Conservation (phyloP, 83 land plant genomes). For the Isoetes engelmannii region DNA sequence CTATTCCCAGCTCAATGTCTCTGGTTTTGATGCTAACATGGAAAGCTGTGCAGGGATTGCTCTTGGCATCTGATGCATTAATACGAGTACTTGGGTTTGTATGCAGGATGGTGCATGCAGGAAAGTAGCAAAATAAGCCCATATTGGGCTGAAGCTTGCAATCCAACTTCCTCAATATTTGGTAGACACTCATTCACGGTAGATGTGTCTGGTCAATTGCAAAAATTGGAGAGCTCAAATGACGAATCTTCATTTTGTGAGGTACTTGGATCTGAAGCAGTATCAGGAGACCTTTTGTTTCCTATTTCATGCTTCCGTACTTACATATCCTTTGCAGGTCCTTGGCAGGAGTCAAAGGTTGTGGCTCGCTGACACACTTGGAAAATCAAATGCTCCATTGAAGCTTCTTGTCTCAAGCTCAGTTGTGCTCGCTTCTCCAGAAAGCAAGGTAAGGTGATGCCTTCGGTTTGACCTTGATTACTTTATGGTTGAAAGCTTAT, state of each 20-base stretch:
- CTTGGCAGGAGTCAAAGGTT: conserved; percentile 23
- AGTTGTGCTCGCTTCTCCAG: conserved; percentile 22
- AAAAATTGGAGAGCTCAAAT: background rate
- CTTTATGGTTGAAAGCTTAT: too few relatives aligned
- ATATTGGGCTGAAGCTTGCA: conserved; percentile 12
- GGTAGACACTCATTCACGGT: conserved; percentile 5
- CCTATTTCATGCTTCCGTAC: background rate
- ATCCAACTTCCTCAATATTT: conserved; percentile 13
- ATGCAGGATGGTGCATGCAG: conserved; percentile 25
- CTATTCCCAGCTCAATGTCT: too few relatives aligned
- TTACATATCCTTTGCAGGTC: conserved; percentile 11
- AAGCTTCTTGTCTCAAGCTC: conserved; percentile 30
- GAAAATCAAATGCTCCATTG: conserved; percentile 19
- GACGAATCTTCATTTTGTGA: conserved; percentile 22
- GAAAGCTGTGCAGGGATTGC: too few relatives aligned
- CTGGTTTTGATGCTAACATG: too few relatives aligned
- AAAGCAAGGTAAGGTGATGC: conserved; percentile 1
- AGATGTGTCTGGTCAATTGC: conserved; percentile 5
- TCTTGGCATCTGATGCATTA: too few relatives aligned
- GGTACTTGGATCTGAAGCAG: conserved; percentile 2
- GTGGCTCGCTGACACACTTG: conserved; percentile 20
- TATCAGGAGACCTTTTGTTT: background rate
- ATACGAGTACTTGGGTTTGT: background rate
- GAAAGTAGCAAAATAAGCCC: conserved; percentile 12
- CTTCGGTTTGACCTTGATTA: background rate